These are phyloP conservation scores for Capsicum rhomboideum DNA, from an alignment of 257 asterid species.

Conservation along the genomic window DNA sequence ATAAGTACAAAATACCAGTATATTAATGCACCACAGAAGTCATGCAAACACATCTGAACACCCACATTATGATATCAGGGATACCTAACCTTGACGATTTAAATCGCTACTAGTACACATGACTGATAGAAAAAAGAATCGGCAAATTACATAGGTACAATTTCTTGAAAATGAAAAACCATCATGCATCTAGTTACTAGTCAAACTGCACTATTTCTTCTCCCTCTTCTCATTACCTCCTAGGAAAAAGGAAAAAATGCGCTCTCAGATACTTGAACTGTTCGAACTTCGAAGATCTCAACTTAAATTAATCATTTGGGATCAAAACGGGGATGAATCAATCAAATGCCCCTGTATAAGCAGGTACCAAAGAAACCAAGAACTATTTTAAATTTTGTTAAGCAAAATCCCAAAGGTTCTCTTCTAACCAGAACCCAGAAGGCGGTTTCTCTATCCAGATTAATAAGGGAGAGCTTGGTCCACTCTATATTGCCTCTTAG, in stretches of 20 bases:
- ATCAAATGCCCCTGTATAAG: background rate
- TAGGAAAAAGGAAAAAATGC: background rate
- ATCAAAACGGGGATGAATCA: background rate
- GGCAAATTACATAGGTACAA: background rate
- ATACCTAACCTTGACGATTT: background rate
- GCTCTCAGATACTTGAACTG: background rate
- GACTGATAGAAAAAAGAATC: background rate
- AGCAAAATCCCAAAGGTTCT: background rate
- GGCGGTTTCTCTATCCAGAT: background rate
- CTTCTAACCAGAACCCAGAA: background rate
- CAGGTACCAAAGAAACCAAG: background rate
- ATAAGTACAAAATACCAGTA: background rate
- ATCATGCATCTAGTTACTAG: background rate
- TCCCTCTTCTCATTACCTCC: background rate
- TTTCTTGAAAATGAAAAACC: background rate
- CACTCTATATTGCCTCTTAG: background rate
- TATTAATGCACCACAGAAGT: background rate
- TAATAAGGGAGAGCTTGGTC: background rate
- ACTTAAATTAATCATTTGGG: background rate
- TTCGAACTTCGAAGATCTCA: background rate
- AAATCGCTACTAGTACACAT: background rate
- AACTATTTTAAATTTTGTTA: background rate
- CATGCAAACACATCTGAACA: background rate
- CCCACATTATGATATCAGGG: background rate
- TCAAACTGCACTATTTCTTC: background rate